These are phyloP conservation scores for Sinapis alba DNA, from an alignment of 441 rosid species.

Conservation along the genomic window DNA sequence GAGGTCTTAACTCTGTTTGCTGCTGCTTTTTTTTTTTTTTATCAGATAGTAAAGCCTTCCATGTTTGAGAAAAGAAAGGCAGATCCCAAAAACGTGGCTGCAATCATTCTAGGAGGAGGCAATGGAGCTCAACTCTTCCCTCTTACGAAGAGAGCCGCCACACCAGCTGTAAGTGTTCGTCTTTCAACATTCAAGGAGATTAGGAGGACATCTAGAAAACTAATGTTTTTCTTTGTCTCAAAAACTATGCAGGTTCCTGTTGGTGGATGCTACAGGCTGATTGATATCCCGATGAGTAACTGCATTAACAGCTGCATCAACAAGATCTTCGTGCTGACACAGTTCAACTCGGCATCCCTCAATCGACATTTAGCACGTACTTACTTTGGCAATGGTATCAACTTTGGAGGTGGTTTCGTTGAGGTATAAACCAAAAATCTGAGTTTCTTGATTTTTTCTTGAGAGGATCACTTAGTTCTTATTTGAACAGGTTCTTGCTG, in stretches of 20 bases:
- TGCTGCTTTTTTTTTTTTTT: neutral
- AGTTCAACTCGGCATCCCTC: conserved; percentile 91
- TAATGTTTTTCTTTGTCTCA: no score
- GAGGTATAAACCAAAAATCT: conserved; percentile 59
- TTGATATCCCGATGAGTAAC: conserved; percentile 97
- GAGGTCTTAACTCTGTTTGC: conserved; percentile 7
- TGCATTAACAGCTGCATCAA: conserved; percentile 90
- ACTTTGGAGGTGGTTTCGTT: conserved; percentile 93
- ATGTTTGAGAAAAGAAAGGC: conserved; percentile 57
- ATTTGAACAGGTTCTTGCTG: conserved; percentile 77
- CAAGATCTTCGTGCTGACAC: conserved; percentile 91
- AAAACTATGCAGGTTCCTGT: conserved; percentile 71
- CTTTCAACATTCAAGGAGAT: no score
- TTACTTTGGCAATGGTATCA: conserved; percentile 90
- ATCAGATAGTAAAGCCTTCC: conserved; percentile 56
- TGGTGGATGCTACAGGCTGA: conserved; percentile 93
- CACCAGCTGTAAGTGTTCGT: conserved; percentile 78
- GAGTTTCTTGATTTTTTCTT: neutral
- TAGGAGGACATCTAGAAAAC: no score
- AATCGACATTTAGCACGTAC: conserved; percentile 89
- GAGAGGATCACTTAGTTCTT: neutral
- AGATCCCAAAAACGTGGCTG: conserved; percentile 84
- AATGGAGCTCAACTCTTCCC: conserved; percentile 89
- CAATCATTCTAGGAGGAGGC: conserved; percentile 95
- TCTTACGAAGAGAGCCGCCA: conserved; percentile 83